Evolutionary conservation across 148 eudicot species (phyloP), one percentile per base, ranked within the genome.

Genomic region (Camellia sinensis): DNA sequence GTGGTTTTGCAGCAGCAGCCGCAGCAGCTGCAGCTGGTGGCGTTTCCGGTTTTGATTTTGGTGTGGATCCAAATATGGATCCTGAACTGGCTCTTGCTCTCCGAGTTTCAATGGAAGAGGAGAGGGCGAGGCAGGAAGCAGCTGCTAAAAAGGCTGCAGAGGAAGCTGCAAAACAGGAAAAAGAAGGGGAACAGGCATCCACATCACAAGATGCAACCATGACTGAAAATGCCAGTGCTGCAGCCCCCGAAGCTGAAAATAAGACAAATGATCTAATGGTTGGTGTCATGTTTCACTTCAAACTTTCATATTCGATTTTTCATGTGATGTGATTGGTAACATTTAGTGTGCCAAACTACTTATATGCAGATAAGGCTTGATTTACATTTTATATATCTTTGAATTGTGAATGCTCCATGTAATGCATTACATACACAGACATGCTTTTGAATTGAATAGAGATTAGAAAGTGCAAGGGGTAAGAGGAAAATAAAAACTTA

Each of bases 11-110:
- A 15, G 98, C 97, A 13, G 95, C 98, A 7, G 96, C 97, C 10
- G 97, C 98, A 0, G 98, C 97, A 5, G 97, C 90, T 44, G 92
- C 98, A 70, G 97, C 98, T 75, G 97, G 97, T 80, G 97, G 94
- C 77, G 92, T 91, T 64, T 85, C 97, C 80, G 98, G 99, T 62
- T 94, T 75, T 90, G 99, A 97, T 64, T 97, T 94, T 84, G 99
- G 97, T 40, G 98, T 97, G 76, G 99, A 97, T 90, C 99, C 99
- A 9, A 97, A 97, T 84, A 82, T 97, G 82, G 99, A 97, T 83
- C 98, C 99, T 73, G 98, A 97, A 81, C 85, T 97, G 85, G 99
- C 99, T 80, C 95, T 94, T 87, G 99, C 99, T 71, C 96, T 97
- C 61, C 87, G 98, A 71, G 98, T 94, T 60, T 97, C 99, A 74